Conservation (phyloP, 116 monocot genomes). For the Iris pallida region DNA sequence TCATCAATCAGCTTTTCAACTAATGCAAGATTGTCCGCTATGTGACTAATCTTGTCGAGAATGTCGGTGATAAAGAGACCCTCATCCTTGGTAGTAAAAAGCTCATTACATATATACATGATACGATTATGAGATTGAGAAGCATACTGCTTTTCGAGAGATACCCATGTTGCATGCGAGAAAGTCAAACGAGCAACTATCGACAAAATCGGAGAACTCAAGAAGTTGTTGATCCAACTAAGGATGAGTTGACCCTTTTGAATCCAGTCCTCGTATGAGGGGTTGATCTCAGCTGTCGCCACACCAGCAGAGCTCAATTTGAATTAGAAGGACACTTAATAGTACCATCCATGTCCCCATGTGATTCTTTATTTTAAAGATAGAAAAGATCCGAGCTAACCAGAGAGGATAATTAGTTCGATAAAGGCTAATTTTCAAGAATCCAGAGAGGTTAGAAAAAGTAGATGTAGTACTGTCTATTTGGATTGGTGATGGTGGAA, state of each 20-base stretch:
- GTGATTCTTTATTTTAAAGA: too few species aligned
- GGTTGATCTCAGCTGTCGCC: too few species aligned
- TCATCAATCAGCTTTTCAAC: not conserved
- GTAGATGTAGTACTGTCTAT: too few species aligned
- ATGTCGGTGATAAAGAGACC: not conserved
- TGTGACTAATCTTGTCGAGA: not conserved
- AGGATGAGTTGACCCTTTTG: not conserved
- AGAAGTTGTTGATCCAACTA: not conserved
- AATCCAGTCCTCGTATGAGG: not conserved
- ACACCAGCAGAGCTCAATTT: too few species aligned
- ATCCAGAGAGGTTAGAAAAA: too few species aligned
- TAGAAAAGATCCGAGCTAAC: too few species aligned
- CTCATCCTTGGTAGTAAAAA: not conserved
- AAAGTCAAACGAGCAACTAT: not conserved
- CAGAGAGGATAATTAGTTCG: too few species aligned
- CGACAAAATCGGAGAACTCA: not conserved
- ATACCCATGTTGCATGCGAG: not conserved
- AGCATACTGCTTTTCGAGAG: not conserved
- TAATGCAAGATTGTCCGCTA: constrained; percentile 1
- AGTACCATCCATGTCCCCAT: too few species aligned
- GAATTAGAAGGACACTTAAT: too few species aligned
- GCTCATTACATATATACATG: not conserved
- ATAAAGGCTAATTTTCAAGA: too few species aligned
- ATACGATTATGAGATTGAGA: not conserved
- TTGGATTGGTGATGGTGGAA: too few species aligned